phyloP scores from a whole-genome alignment of 176 grass and related monocot species.

The Aegilops sharonensis region DNA sequence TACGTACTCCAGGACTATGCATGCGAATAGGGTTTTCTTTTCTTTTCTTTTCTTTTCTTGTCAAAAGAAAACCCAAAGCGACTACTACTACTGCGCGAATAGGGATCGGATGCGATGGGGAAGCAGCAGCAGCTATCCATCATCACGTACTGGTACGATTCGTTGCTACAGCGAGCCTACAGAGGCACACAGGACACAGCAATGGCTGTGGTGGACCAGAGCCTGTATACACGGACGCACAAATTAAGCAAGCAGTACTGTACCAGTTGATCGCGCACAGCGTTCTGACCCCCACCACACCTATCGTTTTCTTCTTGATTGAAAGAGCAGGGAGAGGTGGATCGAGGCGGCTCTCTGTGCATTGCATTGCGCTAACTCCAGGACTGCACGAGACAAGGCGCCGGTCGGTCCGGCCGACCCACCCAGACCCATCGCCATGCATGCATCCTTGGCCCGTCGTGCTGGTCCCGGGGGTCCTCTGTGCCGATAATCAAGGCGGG shows the following conservation, averaged over 20 bases:
- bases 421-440: neutral
- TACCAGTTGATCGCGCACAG: neutral
- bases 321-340: neutral
- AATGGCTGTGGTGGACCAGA: neutral
- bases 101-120: neutral
- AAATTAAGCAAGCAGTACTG: neutral
- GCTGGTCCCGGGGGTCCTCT: neutral
- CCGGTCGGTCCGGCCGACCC: neutral
- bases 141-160: neutral
- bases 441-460: neutral
- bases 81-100: neutral
- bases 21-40: neutral
- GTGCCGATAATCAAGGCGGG: conserved; percentile 1
- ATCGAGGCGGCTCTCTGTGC: neutral
- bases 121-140: neutral
- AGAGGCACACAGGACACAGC: neutral
- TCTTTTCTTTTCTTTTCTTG: no score
- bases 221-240: neutral
- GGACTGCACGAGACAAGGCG: neutral
- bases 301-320: neutral
- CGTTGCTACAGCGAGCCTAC: neutral
- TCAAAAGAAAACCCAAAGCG: no score
- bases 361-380: neutral
- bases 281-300: neutral
- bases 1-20: neutral